These are phyloP conservation scores for Cordia subcordata DNA, from an alignment of 257 asterid species.

Conservation along the genomic window DNA sequence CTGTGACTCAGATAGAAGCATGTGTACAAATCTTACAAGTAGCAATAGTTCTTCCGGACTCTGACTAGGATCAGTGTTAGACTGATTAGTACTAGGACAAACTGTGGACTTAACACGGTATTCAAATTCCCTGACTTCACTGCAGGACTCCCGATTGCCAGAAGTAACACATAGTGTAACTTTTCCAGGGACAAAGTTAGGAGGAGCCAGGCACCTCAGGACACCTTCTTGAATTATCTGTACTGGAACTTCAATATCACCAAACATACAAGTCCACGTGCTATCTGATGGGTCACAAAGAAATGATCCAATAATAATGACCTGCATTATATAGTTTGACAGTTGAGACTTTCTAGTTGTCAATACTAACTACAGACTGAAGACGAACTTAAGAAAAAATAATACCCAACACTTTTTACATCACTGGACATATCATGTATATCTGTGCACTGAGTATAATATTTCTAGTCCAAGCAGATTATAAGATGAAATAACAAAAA, in stretches of 20 bases:
- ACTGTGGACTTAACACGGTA: conserved; percentile 50
- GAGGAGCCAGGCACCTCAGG: conserved; percentile 76
- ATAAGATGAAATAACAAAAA: too few relatives aligned
- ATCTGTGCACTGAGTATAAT: too few relatives aligned
- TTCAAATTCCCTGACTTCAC: conserved; percentile 84
- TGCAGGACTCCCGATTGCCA: conserved; percentile 79
- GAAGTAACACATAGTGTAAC: conserved; percentile 70
- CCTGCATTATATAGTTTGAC: conserved; percentile 40
- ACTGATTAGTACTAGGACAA: conserved; percentile 16
- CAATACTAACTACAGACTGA: background rate
- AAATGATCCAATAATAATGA: conserved; percentile 78
- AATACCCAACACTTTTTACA: background rate
- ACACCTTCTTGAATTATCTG: conserved; percentile 84
- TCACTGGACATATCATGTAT: background rate
- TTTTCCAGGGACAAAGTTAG: conserved; percentile 61
- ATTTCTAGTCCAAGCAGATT: too few relatives aligned
- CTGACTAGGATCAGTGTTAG: conserved; percentile 38
- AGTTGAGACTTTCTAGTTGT: background rate
- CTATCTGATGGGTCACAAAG: conserved; percentile 59
- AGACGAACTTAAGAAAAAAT: background rate
- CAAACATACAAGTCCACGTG: conserved; percentile 92
- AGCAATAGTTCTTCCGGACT: conserved; percentile 65
- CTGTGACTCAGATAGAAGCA: conserved; percentile 55
- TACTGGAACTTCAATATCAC: conserved; percentile 78
- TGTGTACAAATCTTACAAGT: conserved; percentile 73